phyloP scores from a whole-genome alignment of 495 filamentous ascomycete species.

The Aspergillus biplanus region DNA sequence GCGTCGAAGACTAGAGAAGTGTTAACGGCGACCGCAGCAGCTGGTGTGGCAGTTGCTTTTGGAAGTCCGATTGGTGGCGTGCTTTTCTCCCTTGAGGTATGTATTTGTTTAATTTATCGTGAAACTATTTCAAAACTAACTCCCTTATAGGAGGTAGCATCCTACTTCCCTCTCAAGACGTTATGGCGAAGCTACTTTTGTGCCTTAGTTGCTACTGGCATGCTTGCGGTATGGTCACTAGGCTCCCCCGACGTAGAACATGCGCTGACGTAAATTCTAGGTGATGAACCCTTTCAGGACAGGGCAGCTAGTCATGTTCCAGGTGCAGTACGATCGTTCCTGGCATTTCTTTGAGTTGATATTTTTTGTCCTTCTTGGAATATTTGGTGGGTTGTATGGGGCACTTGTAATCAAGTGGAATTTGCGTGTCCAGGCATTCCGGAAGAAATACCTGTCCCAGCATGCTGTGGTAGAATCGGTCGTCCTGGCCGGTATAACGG shows the following conservation, averaged over 20 bases:
- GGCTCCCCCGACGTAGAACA: conserved; percentile 3
- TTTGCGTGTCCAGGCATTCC: conserved; percentile 83
- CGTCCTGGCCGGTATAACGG: conserved; percentile 78
- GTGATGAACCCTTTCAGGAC: conserved; percentile 98
- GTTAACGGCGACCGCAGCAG: conserved; percentile 89
- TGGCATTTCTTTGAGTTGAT: conserved; percentile 98
- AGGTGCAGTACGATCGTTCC: conserved; percentile 90
- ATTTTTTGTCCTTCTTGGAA: conserved; percentile 88
- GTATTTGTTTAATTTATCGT: conserved; percentile 2
- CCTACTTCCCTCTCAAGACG: conserved; percentile 94
- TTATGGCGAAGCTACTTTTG: conserved; percentile 99
- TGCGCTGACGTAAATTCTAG: conserved; percentile 28
- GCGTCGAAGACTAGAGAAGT: conserved; percentile 96
- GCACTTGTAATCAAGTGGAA: conserved; percentile 99
- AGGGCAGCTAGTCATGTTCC: conserved; percentile 99
- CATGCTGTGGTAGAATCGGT: conserved; percentile 90
- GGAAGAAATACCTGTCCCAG: conserved; percentile 87
- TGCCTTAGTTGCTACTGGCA: conserved; percentile 92
- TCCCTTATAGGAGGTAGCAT: conserved; percentile 80
- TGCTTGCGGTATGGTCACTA: conserved; percentile 66
- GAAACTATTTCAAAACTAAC: conserved; percentile 22
- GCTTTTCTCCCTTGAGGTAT: conserved; percentile 87
- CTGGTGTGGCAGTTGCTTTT: conserved; percentile 95
- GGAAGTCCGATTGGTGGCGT: conserved; percentile 97
- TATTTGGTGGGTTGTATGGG: conserved; percentile 94